Evolutionary conservation across 2,329 filamentous ascomycete genomes (phyloP).

Genomic region (Fusarium sacchari): DNA sequence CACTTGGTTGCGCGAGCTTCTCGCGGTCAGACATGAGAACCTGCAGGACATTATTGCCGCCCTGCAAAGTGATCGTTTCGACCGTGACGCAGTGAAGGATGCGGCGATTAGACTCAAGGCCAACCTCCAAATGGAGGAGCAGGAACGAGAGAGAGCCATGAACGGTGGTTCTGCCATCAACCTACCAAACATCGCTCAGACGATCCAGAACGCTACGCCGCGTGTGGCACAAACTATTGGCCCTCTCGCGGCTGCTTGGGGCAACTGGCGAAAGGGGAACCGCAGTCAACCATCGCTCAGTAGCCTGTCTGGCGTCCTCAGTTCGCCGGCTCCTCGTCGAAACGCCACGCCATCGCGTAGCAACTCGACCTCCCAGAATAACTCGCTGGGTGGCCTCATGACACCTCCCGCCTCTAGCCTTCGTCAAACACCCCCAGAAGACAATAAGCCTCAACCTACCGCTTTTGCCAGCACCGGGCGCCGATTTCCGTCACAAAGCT

Average conservation of each 20-base stretch:
- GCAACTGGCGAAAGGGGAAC: slow-evolving; percentile 85
- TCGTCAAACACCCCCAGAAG: slow-evolving; percentile 66
- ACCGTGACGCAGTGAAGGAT: slow-evolving; percentile 83
- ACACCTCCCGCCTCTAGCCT: slow-evolving; percentile 85
- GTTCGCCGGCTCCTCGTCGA: slow-evolving; percentile 54
- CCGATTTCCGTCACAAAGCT: slow-evolving; percentile 61
- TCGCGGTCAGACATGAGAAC: slow-evolving; percentile 90
- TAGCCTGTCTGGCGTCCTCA: slow-evolving; percentile 59
- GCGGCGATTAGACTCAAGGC: slow-evolving; percentile 92
- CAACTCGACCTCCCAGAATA: slow-evolving; percentile 61
- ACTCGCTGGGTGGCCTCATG: slow-evolving; percentile 81
- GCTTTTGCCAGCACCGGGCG: slow-evolving; percentile 70
- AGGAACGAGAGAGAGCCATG: slow-evolving; percentile 88
- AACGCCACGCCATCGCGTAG: slow-evolving; percentile 70
- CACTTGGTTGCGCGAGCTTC: slow-evolving; percentile 90
- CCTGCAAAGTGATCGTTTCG: slow-evolving; percentile 77
- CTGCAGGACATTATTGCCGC: slow-evolving; percentile 89
- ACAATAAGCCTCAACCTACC: slow-evolving; percentile 62
- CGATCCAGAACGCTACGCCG: slow-evolving; percentile 81
- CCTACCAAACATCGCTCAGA: slow-evolving; percentile 80
- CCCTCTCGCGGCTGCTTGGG: slow-evolving; percentile 88
- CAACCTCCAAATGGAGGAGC: slow-evolving; percentile 97
- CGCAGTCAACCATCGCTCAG: slow-evolving; percentile 63
- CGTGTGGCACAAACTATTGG: slow-evolving; percentile 85
- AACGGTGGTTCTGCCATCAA: slow-evolving; percentile 73